These are phyloP conservation scores for Gossypioides kirkii DNA, from an alignment of 345 rosid genomes.

Conservation along the genomic window DNA sequence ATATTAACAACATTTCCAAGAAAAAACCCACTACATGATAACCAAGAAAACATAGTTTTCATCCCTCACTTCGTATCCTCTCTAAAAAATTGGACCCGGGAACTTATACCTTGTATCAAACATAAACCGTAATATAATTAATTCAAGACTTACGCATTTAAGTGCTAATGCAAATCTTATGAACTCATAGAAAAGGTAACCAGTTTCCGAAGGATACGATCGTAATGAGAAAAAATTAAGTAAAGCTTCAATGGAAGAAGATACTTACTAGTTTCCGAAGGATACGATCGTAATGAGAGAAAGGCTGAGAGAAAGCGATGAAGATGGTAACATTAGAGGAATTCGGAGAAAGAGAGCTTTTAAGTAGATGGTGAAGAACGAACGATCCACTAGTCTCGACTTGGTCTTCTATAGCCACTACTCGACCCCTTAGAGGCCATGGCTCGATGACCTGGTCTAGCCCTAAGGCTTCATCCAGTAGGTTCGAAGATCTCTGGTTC, in stretches of 20 bases:
- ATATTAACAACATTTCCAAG: not conserved
- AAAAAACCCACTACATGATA: not conserved
- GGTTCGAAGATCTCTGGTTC: slow-evolving; percentile 41
- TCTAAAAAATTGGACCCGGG: not conserved
- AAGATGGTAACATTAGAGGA: slow-evolving; percentile 51
- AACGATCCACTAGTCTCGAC: slow-evolving; percentile 83
- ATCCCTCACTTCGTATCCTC: not conserved
- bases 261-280: slow-evolving; percentile 63
- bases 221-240: slow-evolving; percentile 49
- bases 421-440: slow-evolving; percentile 48
- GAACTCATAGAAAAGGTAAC: not conserved
- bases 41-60: not conserved
- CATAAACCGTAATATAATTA: not conserved
- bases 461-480: slow-evolving; percentile 68
- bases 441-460: slow-evolving; percentile 34
- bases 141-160: not conserved
- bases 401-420: slow-evolving; percentile 61
- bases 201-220: slow-evolving; percentile 64
- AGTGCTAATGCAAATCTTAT: not conserved
- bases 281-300: slow-evolving; percentile 86
- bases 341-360: slow-evolving; percentile 53
- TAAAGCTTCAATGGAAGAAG: not conserved
- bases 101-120: not conserved
- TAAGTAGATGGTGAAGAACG: slow-evolving; percentile 72
- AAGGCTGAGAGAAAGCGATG: slow-evolving; percentile 70